A percentile compares a stretch with the other conserved stretches of the same genome.
Evolutionary conservation across 2,329 filamentous ascomycete genomes (phyloP).

Genomic region (Pseudocercospora crystallina): DNA sequence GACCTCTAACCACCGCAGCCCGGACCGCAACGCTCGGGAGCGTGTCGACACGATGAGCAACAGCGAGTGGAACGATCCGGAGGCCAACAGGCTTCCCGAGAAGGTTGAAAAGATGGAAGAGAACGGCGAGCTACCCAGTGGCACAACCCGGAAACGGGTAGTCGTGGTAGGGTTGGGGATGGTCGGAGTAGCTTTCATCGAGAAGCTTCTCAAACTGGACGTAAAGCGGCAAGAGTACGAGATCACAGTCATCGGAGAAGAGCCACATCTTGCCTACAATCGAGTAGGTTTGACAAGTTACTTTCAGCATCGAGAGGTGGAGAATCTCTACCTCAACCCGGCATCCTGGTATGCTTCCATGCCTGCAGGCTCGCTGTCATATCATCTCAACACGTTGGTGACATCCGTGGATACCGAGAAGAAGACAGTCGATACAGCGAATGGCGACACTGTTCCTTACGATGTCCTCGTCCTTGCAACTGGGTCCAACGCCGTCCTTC

Average conservation of each 20-base stretch:
- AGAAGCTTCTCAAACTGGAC: slow-evolving; percentile 86
- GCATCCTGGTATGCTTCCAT: slow-evolving; percentile 74
- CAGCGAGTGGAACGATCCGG: slow-evolving; percentile 47
- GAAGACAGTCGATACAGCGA: slow-evolving; percentile 69
- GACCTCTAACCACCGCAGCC: background rate
- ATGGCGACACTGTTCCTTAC: slow-evolving; percentile 69
- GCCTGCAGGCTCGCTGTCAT: slow-evolving; percentile 66
- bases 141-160: slow-evolving; percentile 59
- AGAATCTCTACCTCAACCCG: slow-evolving; percentile 85
- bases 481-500: slow-evolving; percentile 79
- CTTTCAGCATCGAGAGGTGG: slow-evolving; percentile 80
- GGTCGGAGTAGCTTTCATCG: slow-evolving; percentile 64
- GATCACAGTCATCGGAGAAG: slow-evolving; percentile 82
- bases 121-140: slow-evolving; percentile 36
- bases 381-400: slow-evolving; percentile 73
- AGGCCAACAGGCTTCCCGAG: slow-evolving; percentile 47
- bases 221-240: slow-evolving; percentile 72
- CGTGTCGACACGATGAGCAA: slow-evolving; percentile 39
- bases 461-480: slow-evolving; percentile 82
- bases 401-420: slow-evolving; percentile 62
- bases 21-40: background rate
- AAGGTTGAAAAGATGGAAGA: slow-evolving; percentile 40
- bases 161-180: slow-evolving; percentile 88
- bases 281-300: slow-evolving; percentile 85
- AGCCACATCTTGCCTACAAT: slow-evolving; percentile 85